phyloP scores from a whole-genome alignment of 768 basidiomycete species.

The Mycena vitilis region DNA sequence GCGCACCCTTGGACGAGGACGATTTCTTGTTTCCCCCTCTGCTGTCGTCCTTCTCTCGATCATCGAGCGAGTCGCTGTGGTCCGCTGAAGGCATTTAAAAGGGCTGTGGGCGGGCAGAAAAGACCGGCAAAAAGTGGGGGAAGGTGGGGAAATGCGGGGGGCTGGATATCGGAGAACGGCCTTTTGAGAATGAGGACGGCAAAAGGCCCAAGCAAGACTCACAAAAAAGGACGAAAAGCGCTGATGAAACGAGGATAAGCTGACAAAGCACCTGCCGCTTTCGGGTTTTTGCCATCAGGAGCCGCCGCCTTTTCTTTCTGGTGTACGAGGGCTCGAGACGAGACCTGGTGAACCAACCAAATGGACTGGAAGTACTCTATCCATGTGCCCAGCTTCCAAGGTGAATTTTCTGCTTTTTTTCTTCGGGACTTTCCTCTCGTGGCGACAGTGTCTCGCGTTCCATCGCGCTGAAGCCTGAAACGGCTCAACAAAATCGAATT shows the following conservation, averaged over 20 bases:
- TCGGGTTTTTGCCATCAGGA: neutral
- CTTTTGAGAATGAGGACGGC: neutral
- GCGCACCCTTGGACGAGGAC: conserved; percentile 46
- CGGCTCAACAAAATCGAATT: too few relatives aligned
- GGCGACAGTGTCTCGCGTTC: too few relatives aligned
- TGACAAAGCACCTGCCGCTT: conserved; percentile 17
- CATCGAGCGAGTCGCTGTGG: conserved; percentile 30
- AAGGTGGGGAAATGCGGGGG: neutral
- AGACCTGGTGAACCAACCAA: too few relatives aligned
- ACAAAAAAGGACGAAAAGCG: conserved; percentile 26
- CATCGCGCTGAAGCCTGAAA: too few relatives aligned
- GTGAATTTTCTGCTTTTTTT: too few relatives aligned
- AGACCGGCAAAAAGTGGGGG: neutral
- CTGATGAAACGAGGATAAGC: conserved; percentile 28
- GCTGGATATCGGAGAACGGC: neutral
- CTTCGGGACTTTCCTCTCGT: too few relatives aligned
- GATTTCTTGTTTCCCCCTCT: conserved; percentile 39
- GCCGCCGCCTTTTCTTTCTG: too few relatives aligned
- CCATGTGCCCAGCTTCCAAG: too few relatives aligned
- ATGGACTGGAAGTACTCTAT: too few relatives aligned
- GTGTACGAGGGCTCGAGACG: too few relatives aligned
- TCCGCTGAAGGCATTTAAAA: conserved; percentile 32
- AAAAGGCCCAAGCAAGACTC: neutral
- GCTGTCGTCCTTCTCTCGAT: conserved; percentile 35
- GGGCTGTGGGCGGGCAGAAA: neutral